phyloP scores from a whole-genome alignment of 2,329 filamentous ascomycete genomes.

The Diaporthe capsici region DNA sequence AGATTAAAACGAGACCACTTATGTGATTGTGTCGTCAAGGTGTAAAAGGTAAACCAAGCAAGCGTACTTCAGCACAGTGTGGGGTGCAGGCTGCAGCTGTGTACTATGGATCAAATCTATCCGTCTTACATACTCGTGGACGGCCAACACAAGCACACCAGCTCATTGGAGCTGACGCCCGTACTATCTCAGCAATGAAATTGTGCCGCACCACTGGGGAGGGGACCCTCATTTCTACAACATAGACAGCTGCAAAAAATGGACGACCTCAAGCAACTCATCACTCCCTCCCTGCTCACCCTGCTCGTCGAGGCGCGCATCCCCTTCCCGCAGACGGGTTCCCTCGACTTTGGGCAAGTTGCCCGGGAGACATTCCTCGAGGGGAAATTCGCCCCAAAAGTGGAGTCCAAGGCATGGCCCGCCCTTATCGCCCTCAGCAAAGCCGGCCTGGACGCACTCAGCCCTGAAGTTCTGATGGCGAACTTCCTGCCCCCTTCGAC shows the following conservation, averaged over 20 bases:
- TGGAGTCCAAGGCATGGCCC: slow-evolving; percentile 37
- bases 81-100: too few relatives aligned
- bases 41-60: too few relatives aligned
- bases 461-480: slow-evolving; percentile 43
- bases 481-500: slow-evolving; percentile 46
- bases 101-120: neutral
- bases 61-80: too few relatives aligned
- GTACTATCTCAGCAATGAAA: neutral
- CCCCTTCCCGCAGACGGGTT: neutral
- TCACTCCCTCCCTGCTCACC: slow-evolving; percentile 42
- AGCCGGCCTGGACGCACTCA: slow-evolving; percentile 44
- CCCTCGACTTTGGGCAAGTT: slow-evolving; percentile 14
- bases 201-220: neutral
- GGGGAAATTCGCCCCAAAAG: neutral
- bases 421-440: slow-evolving; percentile 46
- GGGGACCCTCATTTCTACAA: neutral
- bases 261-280: slow-evolving; percentile 38
- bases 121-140: neutral
- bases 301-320: slow-evolving; percentile 40
- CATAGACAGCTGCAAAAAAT: neutral
- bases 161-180: neutral
- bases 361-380: slow-evolving; percentile 4
- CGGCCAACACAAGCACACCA: neutral
- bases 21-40: too few relatives aligned
- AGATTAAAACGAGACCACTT: too few relatives aligned